These are phyloP conservation scores for Cryptococcus depauperatus DNA, from an alignment of 1,284 basidiomycete species.

Conservation along the genomic window DNA sequence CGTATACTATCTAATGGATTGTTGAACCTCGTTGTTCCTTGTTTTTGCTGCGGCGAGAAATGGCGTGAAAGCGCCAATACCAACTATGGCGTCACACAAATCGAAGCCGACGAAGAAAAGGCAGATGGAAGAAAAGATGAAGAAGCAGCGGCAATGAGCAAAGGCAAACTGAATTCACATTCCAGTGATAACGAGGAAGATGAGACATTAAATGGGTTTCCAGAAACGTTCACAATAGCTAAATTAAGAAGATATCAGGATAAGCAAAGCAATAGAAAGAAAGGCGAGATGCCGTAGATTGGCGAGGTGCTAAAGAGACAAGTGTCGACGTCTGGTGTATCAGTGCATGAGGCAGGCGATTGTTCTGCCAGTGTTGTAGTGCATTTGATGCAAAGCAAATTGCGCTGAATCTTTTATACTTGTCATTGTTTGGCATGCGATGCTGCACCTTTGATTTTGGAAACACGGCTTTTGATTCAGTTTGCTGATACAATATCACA, in stretches of 20 bases:
- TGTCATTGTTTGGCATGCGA: neutral
- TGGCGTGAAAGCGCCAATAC: constrained; percentile 27
- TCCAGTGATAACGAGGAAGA: no score
- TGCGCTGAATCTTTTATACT: neutral
- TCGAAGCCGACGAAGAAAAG: constrained; percentile 13
- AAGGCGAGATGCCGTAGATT: constrained; percentile 24
- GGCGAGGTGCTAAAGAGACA: constrained; percentile 33
- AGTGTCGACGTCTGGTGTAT: constrained; percentile 26
- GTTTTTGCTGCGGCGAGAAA: constrained; percentile 22
- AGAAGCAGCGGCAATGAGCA: constrained; percentile 3
- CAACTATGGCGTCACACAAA: constrained; percentile 13
- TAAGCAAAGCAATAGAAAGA: constrained; percentile 4
- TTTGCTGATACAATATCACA: neutral
- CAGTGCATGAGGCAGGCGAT: constrained; percentile 33
- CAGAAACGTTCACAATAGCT: no score
- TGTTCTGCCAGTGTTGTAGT: neutral
- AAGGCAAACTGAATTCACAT: no score
- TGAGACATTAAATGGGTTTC: no score
- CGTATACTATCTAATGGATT: constrained; percentile 13
- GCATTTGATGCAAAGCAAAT: neutral
- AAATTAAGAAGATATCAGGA: no score
- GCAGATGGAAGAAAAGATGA: constrained; percentile 9
- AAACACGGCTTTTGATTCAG: neutral
- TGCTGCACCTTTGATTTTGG: neutral
- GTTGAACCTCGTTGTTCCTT: constrained; percentile 15